These are phyloP conservation scores for Biscogniauxia marginata DNA, from an alignment of 2,329 filamentous ascomycete genomes.

Conservation along the genomic window DNA sequence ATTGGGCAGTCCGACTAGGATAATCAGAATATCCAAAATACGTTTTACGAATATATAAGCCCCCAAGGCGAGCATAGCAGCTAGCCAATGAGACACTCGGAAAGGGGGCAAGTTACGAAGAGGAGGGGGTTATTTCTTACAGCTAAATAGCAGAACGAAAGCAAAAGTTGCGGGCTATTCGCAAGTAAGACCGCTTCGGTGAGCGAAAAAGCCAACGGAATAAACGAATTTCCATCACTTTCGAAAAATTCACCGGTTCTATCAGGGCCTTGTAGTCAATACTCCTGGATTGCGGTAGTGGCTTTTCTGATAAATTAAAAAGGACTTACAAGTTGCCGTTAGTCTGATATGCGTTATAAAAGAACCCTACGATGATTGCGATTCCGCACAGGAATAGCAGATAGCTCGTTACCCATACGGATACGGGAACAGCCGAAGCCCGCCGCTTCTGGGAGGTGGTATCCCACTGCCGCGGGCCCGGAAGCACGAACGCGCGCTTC, in stretches of 20 bases:
- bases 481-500: not conserved
- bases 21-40: not conserved
- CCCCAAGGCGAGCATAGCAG: too few relatives aligned
- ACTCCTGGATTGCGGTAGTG: too few relatives aligned
- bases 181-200: constrained; percentile 17
- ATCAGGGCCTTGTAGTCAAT: too few relatives aligned
- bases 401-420: constrained; percentile 1
- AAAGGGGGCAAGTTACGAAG: not conserved
- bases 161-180: constrained; percentile 38
- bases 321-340: not conserved
- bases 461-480: constrained; percentile 16
- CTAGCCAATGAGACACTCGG: not conserved
- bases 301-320: too few relatives aligned
- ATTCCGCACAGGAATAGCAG: not conserved
- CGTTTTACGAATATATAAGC: too few relatives aligned
- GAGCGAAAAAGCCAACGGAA: not conserved
- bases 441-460: constrained; percentile 2
- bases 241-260: constrained; percentile 1
- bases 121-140: not conserved
- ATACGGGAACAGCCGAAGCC: not conserved
- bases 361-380: not conserved
- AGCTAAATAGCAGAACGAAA: constrained; percentile 39
- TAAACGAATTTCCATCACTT: constrained; percentile 2
- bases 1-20: not conserved
- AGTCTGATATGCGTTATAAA: not conserved